Base-by-base conservation (phyloP, 352 stramenopile genomes). In the Pythium sukuiense region DNA sequence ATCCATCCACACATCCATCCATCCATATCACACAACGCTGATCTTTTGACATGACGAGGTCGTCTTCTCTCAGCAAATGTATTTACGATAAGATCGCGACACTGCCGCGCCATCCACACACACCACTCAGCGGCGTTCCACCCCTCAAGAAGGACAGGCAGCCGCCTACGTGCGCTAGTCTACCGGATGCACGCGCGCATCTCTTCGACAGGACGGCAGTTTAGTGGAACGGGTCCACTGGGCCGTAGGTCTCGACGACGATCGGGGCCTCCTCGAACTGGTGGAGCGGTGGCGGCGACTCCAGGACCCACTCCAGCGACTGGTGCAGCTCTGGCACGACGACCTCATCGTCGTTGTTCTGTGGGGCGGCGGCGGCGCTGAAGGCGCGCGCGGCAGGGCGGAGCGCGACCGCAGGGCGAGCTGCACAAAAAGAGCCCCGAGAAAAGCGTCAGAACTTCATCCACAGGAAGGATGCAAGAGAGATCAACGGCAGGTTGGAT, bases 181-280 rank as follows among this genome's bases (percentile, higher is more conserved):
- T 60, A 60, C n/a, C 32, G 54, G 54, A 60, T 30, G 32, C 54
- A 45, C 26, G 56, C 56, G 29, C 56, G 43, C 52, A 55, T 41
- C 26, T 30, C 41, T 41, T 50, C 43, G 60, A 20, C 26, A 41
- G 18, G 18, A 26, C 39, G 48, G 46, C 32, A 20, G 35, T 82
- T 75, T 90, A 89, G 77, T 96, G 79, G 71, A 82, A 88, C 37
- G 87, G 88, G 76, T 96, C 88, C 55, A 93, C 78, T 65, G 87
- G 77, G 72, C 85, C 88, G 71, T 88, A 94, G 50, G 87, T 95
- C 76, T 96, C 88, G 41, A 96, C 87, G 70, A 96, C 82, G 63
- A 96, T 80, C 58, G 88, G 88, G 14, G 87, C 76, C 67, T 96
- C 88, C 35, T 94, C 85, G 64, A 96, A 96, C 84, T 96, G 88